Conservation (phyloP, 257 asterid species). For the Solanum acaule region DNA sequence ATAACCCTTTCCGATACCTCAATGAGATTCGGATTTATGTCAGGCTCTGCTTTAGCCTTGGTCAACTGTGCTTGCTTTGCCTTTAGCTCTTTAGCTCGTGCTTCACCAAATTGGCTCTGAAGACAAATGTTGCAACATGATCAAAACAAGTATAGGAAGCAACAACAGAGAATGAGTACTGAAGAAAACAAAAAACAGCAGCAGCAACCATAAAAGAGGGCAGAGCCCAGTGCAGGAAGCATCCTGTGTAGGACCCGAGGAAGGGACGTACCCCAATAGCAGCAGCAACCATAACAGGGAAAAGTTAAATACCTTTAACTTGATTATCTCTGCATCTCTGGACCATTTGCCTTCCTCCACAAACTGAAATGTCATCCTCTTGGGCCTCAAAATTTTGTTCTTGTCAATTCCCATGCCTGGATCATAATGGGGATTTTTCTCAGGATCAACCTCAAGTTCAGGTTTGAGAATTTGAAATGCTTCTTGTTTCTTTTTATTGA, state of each 20-base stretch:
- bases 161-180: background rate
- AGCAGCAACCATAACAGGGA: background rate
- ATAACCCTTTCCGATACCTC: slow-evolving; percentile 83
- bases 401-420: slow-evolving; percentile 76
- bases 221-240: background rate
- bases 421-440: slow-evolving; percentile 79
- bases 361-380: slow-evolving; percentile 77
- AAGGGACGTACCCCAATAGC: background rate
- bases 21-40: slow-evolving; percentile 87
- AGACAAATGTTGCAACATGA: slow-evolving; percentile 7
- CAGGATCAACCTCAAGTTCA: slow-evolving; percentile 91
- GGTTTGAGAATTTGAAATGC: slow-evolving; percentile 96
- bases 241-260: background rate
- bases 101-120: slow-evolving; percentile 95
- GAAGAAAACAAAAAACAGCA: background rate
- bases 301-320: slow-evolving; percentile 49
- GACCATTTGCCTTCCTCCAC: slow-evolving; percentile 99
- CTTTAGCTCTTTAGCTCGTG: slow-evolving; percentile 87
- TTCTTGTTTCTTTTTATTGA: slow-evolving; percentile 90
- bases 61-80: slow-evolving; percentile 92
- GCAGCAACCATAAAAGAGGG: background rate
- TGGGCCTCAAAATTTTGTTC: slow-evolving; percentile 76
- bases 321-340: slow-evolving; percentile 80
- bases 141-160: slow-evolving; percentile 1
- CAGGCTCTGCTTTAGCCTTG: slow-evolving; percentile 85